Percentiles rank a stretch among this genome's conserved stretches.
Evolutionary conservation across 148 eudicot genomes (phyloP).

Genomic region (Rhododendron williamsianum): DNA sequence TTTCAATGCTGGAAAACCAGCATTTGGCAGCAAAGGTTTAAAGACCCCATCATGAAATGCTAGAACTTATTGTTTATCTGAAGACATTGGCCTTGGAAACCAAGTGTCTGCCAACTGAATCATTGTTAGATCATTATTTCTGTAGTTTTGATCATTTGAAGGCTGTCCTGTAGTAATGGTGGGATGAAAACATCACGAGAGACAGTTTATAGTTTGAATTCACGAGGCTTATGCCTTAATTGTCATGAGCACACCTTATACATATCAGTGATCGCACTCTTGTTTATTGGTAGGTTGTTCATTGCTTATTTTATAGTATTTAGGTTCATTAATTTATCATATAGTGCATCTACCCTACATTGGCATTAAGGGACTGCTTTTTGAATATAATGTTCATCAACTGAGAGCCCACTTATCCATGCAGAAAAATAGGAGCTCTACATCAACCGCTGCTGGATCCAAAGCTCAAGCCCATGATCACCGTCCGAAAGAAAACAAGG

Average conservation of each 20-base stretch:
- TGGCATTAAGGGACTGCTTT: neutral
- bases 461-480: conserved; percentile 32
- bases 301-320: neutral
- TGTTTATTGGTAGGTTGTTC: neutral
- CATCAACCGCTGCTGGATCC: conserved; percentile 30
- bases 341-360: neutral
- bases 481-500: conserved; percentile 33
- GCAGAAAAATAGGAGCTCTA: conserved; percentile 44
- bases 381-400: neutral
- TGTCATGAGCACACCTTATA: neutral
- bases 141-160: neutral
- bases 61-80: neutral
- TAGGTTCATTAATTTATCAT: too few species aligned
- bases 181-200: neutral
- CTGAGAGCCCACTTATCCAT: neutral
- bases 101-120: neutral
- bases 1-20: neutral
- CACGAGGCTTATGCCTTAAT: neutral
- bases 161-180: neutral
- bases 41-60: neutral
- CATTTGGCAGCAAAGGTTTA: neutral
- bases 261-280: neutral
- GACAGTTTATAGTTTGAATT: neutral
- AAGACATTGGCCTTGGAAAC: neutral
- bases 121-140: neutral